Percentiles rank a stretch among this genome's conserved stretches.
phyloP scores from a whole-genome alignment of 202 grass and related monocot genomes.

The Brachypodium distachyon region DNA sequence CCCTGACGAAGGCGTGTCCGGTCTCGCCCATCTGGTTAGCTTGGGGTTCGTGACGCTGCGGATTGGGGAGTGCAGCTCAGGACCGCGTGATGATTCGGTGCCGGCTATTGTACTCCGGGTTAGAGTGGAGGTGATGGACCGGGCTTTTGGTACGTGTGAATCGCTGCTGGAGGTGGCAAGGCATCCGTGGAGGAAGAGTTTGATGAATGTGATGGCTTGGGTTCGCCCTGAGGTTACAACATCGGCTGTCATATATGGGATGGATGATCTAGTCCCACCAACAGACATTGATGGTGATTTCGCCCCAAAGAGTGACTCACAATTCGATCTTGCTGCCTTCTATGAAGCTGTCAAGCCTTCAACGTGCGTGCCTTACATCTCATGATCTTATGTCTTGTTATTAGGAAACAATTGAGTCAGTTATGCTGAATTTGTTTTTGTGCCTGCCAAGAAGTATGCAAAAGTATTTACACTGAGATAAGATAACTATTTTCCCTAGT shows the following conservation, averaged over 20 bases:
- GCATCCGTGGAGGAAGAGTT: conserved; percentile 85
- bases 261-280: neutral
- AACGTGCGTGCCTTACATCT: conserved; percentile 28
- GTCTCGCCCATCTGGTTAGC: conserved; percentile 63
- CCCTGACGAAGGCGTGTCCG: conserved; percentile 63
- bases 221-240: conserved; percentile 66
- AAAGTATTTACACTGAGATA: neutral
- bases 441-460: neutral
- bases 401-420: neutral
- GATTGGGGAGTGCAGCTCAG: neutral
- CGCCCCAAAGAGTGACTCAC: conserved; percentile 33
- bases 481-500: neutral
- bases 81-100: conserved; percentile 1
- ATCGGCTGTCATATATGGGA: conserved; percentile 56
- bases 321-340: conserved; percentile 76
- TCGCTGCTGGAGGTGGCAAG: conserved; percentile 67
- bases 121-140: conserved; percentile 64
- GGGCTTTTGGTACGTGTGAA: conserved; percentile 48
- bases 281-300: conserved; percentile 22
- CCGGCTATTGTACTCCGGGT: conserved; percentile 29
- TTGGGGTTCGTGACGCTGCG: conserved; percentile 55
- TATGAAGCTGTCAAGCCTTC: conserved; percentile 82
- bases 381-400: neutral
- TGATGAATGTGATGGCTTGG: conserved; percentile 91
- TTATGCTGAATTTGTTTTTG: neutral